These are phyloP conservation scores for Malus hybrid DNA, from an alignment of 331 rosid species.

Conservation along the genomic window DNA sequence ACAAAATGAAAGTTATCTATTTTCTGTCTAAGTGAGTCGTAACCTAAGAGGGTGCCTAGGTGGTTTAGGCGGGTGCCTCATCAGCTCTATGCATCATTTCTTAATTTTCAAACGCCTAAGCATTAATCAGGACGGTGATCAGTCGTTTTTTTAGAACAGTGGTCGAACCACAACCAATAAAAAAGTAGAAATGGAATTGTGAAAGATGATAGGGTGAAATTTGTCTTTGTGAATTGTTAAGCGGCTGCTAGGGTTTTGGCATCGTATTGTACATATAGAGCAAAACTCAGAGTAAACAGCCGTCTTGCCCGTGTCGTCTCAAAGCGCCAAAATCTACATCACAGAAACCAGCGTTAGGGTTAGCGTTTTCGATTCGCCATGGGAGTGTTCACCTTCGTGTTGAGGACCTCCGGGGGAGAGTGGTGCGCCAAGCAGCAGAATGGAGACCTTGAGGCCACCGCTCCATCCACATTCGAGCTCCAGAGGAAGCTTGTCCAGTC, in stretches of 20 bases:
- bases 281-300: neutral
- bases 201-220: neutral
- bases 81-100: too few relatives aligned
- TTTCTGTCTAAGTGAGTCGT: too few relatives aligned
- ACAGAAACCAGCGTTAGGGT: constrained; percentile 12
- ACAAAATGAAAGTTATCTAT: too few relatives aligned
- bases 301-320: neutral
- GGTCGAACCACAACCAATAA: too few relatives aligned
- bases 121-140: too few relatives aligned
- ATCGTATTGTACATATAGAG: neutral
- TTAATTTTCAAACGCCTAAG: too few relatives aligned
- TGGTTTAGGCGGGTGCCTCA: too few relatives aligned
- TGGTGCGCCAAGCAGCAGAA: constrained; percentile 69
- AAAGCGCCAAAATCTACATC: neutral
- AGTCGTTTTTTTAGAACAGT: too few relatives aligned
- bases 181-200: neutral
- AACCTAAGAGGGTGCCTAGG: too few relatives aligned
- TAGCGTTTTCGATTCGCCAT: constrained; percentile 19
- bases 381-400: constrained; percentile 87
- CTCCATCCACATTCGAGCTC: constrained; percentile 45
- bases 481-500: constrained; percentile 72
- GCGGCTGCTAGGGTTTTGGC: constrained; percentile 3
- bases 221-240: neutral
- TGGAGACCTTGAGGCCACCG: constrained; percentile 79
- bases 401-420: constrained; percentile 50